A percentile compares a stretch with the other conserved stretches of the same genome.
These are phyloP conservation scores for Talaromyces atroroseus DNA, from an alignment of 2,329 filamentous ascomycete species.

Conservation along the genomic window DNA sequence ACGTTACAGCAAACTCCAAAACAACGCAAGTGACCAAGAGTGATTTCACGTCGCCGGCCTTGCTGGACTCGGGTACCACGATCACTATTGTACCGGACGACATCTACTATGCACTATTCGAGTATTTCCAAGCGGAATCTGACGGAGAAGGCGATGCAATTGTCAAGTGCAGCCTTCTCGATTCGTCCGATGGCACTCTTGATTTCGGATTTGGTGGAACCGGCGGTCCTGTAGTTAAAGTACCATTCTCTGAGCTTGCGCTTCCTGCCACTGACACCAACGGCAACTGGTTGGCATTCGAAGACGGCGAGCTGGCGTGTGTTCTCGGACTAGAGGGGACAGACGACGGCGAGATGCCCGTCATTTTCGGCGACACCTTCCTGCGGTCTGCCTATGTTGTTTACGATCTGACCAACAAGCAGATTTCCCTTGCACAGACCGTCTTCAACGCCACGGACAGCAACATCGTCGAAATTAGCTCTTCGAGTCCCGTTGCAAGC, in stretches of 20 bases:
- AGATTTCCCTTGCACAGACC: conserved; percentile 63
- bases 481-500: conserved; percentile 2
- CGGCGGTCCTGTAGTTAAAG: conserved; percentile 20
- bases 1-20: conserved; percentile 25
- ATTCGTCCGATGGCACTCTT: conserved; percentile 36
- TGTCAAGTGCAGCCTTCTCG: conserved; percentile 37
- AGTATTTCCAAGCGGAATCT: conserved; percentile 25
- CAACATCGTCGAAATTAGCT: conserved; percentile 13
- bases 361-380: conserved; percentile 68
- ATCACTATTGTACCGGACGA: conserved; percentile 63
- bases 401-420: conserved; percentile 63
- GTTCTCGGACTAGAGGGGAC: conserved; percentile 60
- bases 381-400: conserved; percentile 67
- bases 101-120: conserved; percentile 51
- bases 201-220: conserved; percentile 51
- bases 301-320: conserved; percentile 42
- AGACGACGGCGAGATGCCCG: conserved; percentile 40
- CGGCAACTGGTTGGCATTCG: conserved; percentile 37
- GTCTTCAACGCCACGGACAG: conserved; percentile 45
- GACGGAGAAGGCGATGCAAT: conserved; percentile 25
- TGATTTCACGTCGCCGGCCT: conserved; percentile 43
- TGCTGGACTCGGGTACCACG: conserved; percentile 72
- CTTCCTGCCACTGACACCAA: conserved; percentile 49
- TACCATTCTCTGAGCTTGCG: conserved; percentile 49
- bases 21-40: conserved; percentile 27